phyloP scores from a whole-genome alignment of 2,329 filamentous ascomycete species.

The Tolypocladium tundrense region DNA sequence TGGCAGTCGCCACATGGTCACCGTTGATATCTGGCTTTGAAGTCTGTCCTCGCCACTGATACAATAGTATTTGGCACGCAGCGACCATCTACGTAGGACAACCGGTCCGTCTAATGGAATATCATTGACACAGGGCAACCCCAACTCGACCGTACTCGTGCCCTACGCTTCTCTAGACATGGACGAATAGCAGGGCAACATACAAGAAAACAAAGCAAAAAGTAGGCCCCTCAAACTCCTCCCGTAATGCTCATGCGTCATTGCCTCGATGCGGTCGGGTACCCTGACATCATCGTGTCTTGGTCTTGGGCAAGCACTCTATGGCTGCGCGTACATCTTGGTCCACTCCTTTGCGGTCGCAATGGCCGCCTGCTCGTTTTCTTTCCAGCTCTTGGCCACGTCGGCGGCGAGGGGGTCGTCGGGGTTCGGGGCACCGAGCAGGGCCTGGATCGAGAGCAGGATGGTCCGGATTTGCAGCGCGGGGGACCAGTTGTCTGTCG shows the following conservation, averaged over 20 bases:
- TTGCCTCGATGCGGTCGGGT: conserved; percentile 1
- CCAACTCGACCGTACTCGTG: not conserved
- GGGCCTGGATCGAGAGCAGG: conserved; percentile 93
- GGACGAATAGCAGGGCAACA: conserved; percentile 3
- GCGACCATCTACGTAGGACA: not conserved
- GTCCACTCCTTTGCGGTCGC: conserved; percentile 92
- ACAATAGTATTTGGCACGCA: not conserved
- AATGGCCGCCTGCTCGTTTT: conserved; percentile 87
- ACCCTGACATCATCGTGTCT: not conserved
- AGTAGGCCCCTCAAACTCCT: conserved; percentile 9
- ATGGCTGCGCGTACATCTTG: conserved; percentile 60
- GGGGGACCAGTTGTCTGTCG: conserved; percentile 91
- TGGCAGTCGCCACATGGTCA: not conserved
- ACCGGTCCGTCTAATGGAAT: not conserved
- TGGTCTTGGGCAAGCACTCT: conserved; percentile 2
- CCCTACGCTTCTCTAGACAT: conserved; percentile 1
- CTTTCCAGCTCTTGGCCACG: conserved; percentile 96
- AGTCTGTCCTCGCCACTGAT: not conserved
- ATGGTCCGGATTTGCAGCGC: conserved; percentile 97
- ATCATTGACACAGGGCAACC: not conserved
- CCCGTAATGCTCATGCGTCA: conserved; percentile 11
- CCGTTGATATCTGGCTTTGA: not conserved
- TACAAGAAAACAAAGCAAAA: conserved; percentile 6
- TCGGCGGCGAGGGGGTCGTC: conserved; percentile 98
- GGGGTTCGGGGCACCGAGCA: conserved; percentile 91